Conservation (phyloP, 2,329 filamentous ascomycete species). For the Colletotrichum sp. region DNA sequence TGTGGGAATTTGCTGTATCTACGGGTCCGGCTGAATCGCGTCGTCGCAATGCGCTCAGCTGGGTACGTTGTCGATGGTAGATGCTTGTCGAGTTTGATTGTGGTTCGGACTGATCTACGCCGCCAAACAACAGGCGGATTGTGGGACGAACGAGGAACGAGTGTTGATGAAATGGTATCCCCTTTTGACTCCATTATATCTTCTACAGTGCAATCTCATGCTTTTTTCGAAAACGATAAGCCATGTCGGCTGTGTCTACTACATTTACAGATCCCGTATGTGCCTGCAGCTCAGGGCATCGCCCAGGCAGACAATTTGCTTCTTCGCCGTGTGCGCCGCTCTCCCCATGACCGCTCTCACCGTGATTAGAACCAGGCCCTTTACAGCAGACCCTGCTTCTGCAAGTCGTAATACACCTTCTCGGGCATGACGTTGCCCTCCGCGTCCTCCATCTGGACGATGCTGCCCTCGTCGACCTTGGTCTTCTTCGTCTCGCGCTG, state of each 20-base stretch:
- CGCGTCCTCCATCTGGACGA: slow-evolving; percentile 98
- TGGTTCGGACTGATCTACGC: neutral
- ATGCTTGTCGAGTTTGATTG: neutral
- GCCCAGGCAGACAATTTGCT: neutral
- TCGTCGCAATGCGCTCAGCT: neutral
- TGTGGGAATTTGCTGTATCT: neutral
- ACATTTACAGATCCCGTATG: neutral
- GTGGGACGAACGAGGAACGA: neutral
- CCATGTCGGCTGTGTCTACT: neutral
- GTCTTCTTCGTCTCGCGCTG: slow-evolving; percentile 83
- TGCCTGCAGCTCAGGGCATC: neutral
- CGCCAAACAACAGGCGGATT: neutral
- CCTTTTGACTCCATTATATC: neutral
- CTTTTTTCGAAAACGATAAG: neutral
- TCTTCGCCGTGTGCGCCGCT: neutral
- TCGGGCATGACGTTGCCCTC: slow-evolving; percentile 99
- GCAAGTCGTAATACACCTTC: slow-evolving; percentile 95
- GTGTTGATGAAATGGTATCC: neutral
- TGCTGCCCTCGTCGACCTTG: slow-evolving; percentile 76
- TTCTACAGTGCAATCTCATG: neutral
- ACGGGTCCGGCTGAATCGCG: neutral
- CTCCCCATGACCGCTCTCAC: neutral
- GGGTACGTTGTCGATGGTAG: neutral
- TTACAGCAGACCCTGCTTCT: slow-evolving; percentile 86
- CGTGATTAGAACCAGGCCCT: neutral